Base-by-base conservation (phyloP, 208 protist species). In the Acanthamoeba culbertsoni region DNA sequence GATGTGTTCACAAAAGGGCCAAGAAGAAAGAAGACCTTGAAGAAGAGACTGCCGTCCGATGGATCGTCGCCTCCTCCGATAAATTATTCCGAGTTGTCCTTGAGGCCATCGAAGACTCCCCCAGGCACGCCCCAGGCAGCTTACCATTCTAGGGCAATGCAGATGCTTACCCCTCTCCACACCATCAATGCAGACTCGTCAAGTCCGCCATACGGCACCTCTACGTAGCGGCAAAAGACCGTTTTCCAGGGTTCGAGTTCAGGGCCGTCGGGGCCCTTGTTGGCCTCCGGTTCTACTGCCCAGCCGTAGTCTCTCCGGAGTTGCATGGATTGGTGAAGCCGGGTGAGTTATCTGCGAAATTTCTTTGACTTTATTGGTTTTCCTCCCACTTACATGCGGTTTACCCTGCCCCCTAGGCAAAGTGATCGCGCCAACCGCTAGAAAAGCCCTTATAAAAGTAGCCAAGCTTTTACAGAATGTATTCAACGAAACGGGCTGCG, bases 1-100 rank as follows among this genome's bases (percentile, higher is more conserved):
- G 3, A 31, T 2, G n/a, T n/a, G n/a, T n/a, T n/a, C 1, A 42
- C 20, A 63, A 7, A 16, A 82, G 71, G 20, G 71, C 71, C 42
- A 82, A 82, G 71, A 82, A 82, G 71, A 82, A 82, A 42, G 71
- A 82, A 10, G 71, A 82, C 40, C 71, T 82, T 5, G 42, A 82
- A 51, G 71, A 42, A 35, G 71, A 82, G 35, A 42, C 71, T 2
- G 12, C 35, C 2, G 37, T 42, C 14, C 35, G 71, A 0, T 82
- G 71, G 71, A 16, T 82, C 18, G 71, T 82, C 0, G 43, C 40
- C 16, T 51, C n/a, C 6, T 0, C 71, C 35, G 71, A 82, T 33
- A 82, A 82, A 28, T 28, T 82, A 42, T 51, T 82, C 26, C n/a
- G 18, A 2, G 42, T 28, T 42, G 71, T 82, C 23, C 43, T 82